Conservation (phyloP, 306 rosid species). For the Albizia julibrissin region DNA sequence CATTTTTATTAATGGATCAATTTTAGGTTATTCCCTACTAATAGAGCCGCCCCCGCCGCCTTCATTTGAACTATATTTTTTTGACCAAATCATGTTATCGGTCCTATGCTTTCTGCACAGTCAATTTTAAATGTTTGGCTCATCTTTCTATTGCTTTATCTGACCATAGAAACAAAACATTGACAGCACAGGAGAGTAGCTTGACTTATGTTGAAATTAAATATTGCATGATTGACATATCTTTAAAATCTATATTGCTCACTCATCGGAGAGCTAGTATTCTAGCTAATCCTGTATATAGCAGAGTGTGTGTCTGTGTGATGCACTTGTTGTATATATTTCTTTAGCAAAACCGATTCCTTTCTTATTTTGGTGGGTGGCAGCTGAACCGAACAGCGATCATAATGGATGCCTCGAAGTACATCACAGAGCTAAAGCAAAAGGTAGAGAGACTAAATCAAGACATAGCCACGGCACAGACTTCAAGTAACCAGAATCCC, state of each 20-base stretch:
- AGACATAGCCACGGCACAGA: conserved; percentile 51
- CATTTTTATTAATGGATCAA: not conserved
- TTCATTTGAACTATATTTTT: not conserved
- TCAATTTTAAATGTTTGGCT: not conserved
- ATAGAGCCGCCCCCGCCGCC: not conserved
- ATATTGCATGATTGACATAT: conserved; percentile 2
- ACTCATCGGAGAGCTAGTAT: not conserved
- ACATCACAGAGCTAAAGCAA: conserved; percentile 66
- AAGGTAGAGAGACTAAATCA: conserved; percentile 65
- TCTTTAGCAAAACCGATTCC: not conserved
- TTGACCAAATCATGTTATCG: not conserved
- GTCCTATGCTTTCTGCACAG: not conserved
- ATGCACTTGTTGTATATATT: not conserved
- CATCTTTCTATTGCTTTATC: not conserved
- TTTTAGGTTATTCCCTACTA: not conserved
- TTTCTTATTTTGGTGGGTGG: conserved; percentile 20
- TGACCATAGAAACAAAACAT: not conserved
- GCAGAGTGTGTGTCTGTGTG: not conserved
- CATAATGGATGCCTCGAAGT: conserved; percentile 73
- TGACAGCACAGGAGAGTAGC: not conserved
- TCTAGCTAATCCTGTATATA: not conserved
- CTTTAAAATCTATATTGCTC: not conserved
- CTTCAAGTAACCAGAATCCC: conserved; percentile 49
- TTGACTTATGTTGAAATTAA: not conserved
- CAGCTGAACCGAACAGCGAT: conserved; percentile 66